These are phyloP conservation scores for Planoprotostelium fungivorum DNA, from an alignment of 78 protist genomes.

Conservation along the genomic window DNA sequence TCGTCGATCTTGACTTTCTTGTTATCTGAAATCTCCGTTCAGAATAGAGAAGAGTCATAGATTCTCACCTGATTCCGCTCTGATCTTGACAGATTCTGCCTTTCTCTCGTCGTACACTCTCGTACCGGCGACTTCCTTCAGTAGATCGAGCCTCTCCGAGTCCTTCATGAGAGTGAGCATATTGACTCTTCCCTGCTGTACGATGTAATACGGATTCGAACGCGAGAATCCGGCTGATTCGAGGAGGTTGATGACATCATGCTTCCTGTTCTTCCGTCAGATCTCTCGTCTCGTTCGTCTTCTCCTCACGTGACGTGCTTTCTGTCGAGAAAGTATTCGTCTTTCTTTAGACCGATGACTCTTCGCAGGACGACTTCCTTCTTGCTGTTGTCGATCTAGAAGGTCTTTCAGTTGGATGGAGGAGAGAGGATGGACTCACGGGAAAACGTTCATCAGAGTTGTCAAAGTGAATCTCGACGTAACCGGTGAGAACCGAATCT, in stretches of 20 bases:
- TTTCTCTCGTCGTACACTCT: conserved; percentile 91
- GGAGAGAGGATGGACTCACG: conserved; percentile 26
- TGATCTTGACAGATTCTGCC: conserved; percentile 53
- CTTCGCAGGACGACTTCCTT: conserved; percentile 83
- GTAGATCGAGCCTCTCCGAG: conserved; percentile 78
- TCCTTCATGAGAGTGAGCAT: conserved; percentile 82
- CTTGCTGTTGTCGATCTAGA: conserved; percentile 32
- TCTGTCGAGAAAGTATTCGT: conserved; percentile 86
- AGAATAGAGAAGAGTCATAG: too few relatives aligned
- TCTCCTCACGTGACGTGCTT: conserved; percentile 36
- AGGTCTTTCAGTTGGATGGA: background rate
- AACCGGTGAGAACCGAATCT: conserved; percentile 70
- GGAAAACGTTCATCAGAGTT: conserved; percentile 91
- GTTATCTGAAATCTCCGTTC: background rate
- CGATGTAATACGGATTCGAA: conserved; percentile 97
- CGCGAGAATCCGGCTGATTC: conserved; percentile 96
- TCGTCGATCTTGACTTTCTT: conserved; percentile 65
- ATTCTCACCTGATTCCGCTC: conserved; percentile 58
- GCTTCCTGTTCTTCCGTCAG: conserved; percentile 36
- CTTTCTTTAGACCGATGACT: conserved; percentile 83
- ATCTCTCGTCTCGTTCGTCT: background rate
- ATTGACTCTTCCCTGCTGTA: conserved; percentile 96
- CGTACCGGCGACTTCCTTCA: conserved; percentile 98
- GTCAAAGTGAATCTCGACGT: conserved; percentile 92
- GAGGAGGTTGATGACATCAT: conserved; percentile 82